Percentiles rank a stretch among this genome's conserved stretches.
Evolutionary conservation across 257 asterid genomes (phyloP).

Genomic region (Scutellaria barbata): DNA sequence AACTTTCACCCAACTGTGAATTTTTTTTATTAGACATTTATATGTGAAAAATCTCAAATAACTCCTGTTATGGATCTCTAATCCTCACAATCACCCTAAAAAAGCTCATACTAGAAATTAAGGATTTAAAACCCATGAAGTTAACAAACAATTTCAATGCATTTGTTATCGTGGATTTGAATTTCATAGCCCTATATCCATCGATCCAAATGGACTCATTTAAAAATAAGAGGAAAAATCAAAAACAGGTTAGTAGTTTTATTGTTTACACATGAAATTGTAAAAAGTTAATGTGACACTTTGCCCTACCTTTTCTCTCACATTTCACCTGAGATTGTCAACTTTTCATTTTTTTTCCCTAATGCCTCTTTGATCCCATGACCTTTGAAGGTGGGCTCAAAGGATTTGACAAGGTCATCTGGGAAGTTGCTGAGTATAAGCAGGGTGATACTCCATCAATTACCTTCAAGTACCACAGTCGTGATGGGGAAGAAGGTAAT

Average conservation of each 20-base stretch:
- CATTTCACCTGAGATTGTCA: background rate
- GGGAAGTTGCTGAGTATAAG: constrained; percentile 86
- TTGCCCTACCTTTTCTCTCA: background rate
- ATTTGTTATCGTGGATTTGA: background rate
- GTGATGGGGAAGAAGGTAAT: constrained; percentile 96
- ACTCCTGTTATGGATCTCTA: background rate
- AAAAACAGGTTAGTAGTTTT: background rate
- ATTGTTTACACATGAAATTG: background rate
- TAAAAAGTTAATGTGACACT: background rate
- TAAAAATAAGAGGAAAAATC: background rate
- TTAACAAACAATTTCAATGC: too few relatives aligned
- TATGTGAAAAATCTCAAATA: background rate
- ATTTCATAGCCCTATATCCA: background rate
- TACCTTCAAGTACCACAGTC: constrained; percentile 78
- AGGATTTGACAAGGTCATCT: constrained; percentile 95
- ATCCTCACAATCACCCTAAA: background rate
- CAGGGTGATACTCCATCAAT: constrained; percentile 86
- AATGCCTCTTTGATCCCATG: constrained; percentile 19
- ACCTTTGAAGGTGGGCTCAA: constrained; percentile 75
- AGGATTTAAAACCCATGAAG: background rate
- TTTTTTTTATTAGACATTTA: too few relatives aligned
- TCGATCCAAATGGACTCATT: background rate
- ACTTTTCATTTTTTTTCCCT: background rate
- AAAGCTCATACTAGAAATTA: background rate
- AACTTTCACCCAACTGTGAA: too few relatives aligned